These are phyloP conservation scores for Apiospora hydei DNA, from an alignment of 2,329 filamentous ascomycete species.

Conservation along the genomic window DNA sequence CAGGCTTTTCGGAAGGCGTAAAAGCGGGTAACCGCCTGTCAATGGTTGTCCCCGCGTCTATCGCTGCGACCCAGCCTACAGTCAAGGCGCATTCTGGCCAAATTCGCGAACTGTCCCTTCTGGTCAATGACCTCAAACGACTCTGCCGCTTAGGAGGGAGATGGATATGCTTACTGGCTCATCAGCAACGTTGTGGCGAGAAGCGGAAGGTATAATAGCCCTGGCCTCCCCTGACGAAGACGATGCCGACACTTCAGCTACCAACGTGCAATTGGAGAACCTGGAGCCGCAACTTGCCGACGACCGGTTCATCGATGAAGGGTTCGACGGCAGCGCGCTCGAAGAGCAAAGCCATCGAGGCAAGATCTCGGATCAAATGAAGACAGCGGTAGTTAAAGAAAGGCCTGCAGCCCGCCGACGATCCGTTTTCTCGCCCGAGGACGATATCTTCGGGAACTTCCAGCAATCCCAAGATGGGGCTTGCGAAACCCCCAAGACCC, in stretches of 20 bases:
- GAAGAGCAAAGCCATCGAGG: constrained; percentile 51
- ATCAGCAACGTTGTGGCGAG: constrained; percentile 72
- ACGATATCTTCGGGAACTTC: constrained; percentile 69
- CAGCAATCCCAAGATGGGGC: constrained; percentile 48
- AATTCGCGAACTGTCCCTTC: constrained; percentile 78
- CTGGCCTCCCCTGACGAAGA: constrained; percentile 77
- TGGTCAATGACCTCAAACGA: constrained; percentile 85
- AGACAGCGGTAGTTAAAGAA: constrained; percentile 61
- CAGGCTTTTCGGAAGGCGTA: constrained; percentile 46
- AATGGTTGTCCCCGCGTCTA: constrained; percentile 80
- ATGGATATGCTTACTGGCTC: constrained; percentile 70
- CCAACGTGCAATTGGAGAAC: constrained; percentile 45
- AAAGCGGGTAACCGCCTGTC: constrained; percentile 48
- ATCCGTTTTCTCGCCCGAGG: constrained; percentile 70
- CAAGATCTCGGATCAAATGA: constrained; percentile 52
- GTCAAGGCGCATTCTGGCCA: constrained; percentile 86
- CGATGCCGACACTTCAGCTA: constrained; percentile 49
- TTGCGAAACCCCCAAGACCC: constrained; percentile 48
- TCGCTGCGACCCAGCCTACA: constrained; percentile 81
- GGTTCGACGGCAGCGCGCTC: constrained; percentile 54
- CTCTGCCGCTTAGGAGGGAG: constrained; percentile 72
- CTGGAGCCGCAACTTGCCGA: constrained; percentile 51
- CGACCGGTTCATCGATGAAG: constrained; percentile 54
- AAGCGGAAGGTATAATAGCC: constrained; percentile 87
- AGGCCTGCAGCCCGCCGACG: constrained; percentile 59